Percentiles rank a stretch among this genome's conserved stretches.
Conservation (phyloP, 202 grass and related monocot genomes). For the Cymbopogon flexuosus region DNA sequence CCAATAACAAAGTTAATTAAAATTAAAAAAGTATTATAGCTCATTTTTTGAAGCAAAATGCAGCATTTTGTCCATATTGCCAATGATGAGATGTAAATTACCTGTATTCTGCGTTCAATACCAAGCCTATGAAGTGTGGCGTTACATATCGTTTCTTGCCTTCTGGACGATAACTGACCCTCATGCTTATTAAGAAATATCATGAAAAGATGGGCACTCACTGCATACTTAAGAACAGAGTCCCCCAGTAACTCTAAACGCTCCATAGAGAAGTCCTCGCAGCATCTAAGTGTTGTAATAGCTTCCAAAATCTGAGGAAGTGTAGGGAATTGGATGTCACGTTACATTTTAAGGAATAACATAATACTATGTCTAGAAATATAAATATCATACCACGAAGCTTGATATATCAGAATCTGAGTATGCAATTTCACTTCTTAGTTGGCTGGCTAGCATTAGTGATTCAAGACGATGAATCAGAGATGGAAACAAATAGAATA, state of each 20-base stretch:
- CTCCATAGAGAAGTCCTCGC: constrained; percentile 92
- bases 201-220: constrained; percentile 69
- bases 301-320: constrained; percentile 83
- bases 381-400: constrained; percentile 50
- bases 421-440: constrained; percentile 68
- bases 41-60: constrained; percentile 18
- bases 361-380: constrained; percentile 25
- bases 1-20: constrained; percentile 16
- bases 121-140: constrained; percentile 73
- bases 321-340: background rate
- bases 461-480: constrained; percentile 89
- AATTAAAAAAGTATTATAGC: background rate
- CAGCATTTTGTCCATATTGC: background rate
- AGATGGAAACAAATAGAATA: constrained; percentile 85
- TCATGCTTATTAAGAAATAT: constrained; percentile 69
- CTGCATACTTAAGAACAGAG: constrained; percentile 81
- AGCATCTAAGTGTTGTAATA: constrained; percentile 70
- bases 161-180: constrained; percentile 56
- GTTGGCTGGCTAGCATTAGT: constrained; percentile 73
- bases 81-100: constrained; percentile 30
- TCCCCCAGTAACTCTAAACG: constrained; percentile 90
- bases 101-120: constrained; percentile 73
- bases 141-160: constrained; percentile 64
- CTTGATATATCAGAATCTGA: constrained; percentile 52
- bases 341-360: constrained; percentile 27